Percentiles rank a stretch among this genome's conserved stretches.
phyloP scores from a whole-genome alignment of 176 grass and related monocot species.

The Tuctoria greenei region DNA sequence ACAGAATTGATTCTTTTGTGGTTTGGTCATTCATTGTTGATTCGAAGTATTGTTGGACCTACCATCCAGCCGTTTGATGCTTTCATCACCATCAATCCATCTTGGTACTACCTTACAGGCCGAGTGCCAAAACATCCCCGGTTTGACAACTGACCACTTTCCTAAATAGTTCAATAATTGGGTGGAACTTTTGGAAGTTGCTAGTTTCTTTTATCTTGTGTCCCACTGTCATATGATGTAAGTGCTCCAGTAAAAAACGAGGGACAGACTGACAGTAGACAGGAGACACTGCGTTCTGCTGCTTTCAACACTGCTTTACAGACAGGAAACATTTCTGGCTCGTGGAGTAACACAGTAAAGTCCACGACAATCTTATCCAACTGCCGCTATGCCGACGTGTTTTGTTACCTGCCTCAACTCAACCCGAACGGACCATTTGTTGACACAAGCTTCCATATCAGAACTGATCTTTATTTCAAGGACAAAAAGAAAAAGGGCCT shows the following conservation, averaged over 20 bases:
- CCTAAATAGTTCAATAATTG: not conserved
- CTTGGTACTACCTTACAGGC: not conserved
- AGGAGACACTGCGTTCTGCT: not conserved
- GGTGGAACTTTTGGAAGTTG: not conserved
- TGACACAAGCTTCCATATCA: not conserved
- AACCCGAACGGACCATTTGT: not conserved
- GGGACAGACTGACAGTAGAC: not conserved
- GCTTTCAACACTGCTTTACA: not conserved
- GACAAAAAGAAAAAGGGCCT: not conserved
- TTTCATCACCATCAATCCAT: not conserved
- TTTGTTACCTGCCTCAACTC: not conserved
- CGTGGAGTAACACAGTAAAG: not conserved
- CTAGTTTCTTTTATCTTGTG: not conserved
- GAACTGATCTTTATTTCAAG: conserved; percentile 31
- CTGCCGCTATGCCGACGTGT: not conserved
- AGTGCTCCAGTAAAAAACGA: not conserved
- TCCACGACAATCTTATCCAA: conserved; percentile 8
- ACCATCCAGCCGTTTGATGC: not conserved
- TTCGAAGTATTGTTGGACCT: not conserved
- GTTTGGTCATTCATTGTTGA: not conserved
- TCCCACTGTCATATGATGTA: not conserved
- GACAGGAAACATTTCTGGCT: not conserved
- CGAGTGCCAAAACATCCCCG: not conserved
- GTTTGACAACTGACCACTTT: not conserved
- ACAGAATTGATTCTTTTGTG: not conserved